A percentile compares a stretch with the other conserved stretches of the same genome.
Conservation (phyloP, 257 asterid species). For the Forsythia suspensa region DNA sequence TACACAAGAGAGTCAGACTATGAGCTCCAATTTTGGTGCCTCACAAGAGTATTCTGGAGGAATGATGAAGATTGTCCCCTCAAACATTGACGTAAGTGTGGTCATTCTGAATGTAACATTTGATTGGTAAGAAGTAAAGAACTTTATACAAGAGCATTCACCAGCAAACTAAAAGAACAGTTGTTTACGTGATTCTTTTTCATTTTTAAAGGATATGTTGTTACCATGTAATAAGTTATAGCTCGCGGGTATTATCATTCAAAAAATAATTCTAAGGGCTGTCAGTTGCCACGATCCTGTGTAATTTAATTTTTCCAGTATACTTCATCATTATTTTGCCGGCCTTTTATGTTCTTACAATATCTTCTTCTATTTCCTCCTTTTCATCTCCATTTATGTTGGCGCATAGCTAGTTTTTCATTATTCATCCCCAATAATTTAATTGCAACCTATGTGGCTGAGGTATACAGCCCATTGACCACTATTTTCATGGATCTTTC, state of each 20-base stretch:
- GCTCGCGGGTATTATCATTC: background rate
- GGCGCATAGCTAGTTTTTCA: background rate
- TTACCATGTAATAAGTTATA: background rate
- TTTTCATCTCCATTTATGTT: background rate
- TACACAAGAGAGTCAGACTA: constrained; percentile 44
- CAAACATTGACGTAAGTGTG: constrained; percentile 71
- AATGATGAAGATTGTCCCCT: constrained; percentile 77
- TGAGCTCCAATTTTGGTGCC: constrained; percentile 39
- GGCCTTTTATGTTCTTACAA: background rate
- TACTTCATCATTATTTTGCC: background rate
- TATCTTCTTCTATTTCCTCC: background rate
- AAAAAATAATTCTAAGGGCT: background rate
- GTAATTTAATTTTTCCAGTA: background rate
- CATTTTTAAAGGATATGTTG: background rate
- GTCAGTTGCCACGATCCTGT: background rate
- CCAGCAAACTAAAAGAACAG: background rate
- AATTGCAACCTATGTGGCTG: background rate
- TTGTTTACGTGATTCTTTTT: background rate
- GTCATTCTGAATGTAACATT: background rate
- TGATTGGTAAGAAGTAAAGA: background rate
- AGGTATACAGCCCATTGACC: background rate
- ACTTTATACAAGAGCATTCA: background rate
- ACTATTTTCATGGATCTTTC: background rate
- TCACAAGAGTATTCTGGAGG: constrained; percentile 72
- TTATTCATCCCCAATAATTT: background rate